Conservation (phyloP, 495 filamentous ascomycete species). For the Penicillium malachiteum region DNA sequence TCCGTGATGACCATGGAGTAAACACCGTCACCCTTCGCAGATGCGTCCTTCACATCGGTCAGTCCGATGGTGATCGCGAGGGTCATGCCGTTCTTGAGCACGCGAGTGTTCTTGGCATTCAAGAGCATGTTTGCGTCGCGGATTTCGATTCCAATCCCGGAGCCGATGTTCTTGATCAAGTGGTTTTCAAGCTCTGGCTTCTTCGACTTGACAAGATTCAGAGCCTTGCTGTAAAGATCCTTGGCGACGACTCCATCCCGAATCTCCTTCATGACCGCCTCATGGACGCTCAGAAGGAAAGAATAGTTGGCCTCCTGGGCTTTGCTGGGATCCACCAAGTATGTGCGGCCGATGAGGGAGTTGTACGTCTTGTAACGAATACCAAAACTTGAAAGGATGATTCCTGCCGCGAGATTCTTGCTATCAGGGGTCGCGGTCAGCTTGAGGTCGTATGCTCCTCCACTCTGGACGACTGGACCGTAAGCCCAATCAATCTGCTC, state of each 20-base stretch:
- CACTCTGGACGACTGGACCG: constrained; percentile 90
- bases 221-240: constrained; percentile 88
- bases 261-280: constrained; percentile 81
- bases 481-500: constrained; percentile 90
- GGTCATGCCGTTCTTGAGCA: constrained; percentile 95
- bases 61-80: constrained; percentile 85
- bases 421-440: constrained; percentile 71
- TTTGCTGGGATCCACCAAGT: constrained; percentile 94
- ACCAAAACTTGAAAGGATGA: constrained; percentile 89
- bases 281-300: constrained; percentile 82
- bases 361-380: constrained; percentile 93
- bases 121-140: constrained; percentile 78
- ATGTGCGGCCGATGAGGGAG: constrained; percentile 86
- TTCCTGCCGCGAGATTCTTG: constrained; percentile 84
- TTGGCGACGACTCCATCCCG: constrained; percentile 84
- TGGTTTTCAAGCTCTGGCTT: constrained; percentile 93
- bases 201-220: constrained; percentile 72
- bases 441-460: constrained; percentile 89
- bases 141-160: constrained; percentile 88
- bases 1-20: constrained; percentile 91
- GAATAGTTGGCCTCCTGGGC: constrained; percentile 92
- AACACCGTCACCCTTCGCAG: constrained; percentile 75
- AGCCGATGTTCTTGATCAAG: constrained; percentile 85
- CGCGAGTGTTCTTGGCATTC: constrained; percentile 77
- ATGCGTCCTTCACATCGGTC: constrained; percentile 78